Percentiles rank a stretch among this genome's conserved stretches.
phyloP scores from a whole-genome alignment of 106 monocot species.

The Posidonia australis region DNA sequence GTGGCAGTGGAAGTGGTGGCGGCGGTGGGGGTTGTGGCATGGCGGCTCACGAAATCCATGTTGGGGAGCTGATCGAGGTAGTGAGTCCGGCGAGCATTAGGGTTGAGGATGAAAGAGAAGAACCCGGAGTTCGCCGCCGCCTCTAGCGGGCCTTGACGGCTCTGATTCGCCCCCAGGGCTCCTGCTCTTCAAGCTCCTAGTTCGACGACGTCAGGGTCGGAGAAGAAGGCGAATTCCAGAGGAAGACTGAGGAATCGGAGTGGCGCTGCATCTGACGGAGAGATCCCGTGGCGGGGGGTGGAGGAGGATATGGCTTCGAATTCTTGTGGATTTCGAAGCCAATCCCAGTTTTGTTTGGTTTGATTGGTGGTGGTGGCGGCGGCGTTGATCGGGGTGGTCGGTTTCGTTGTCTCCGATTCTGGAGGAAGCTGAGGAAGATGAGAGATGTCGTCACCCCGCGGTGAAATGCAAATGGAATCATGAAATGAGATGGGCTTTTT shows the following conservation, averaged over 20 bases:
- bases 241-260: not conserved
- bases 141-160: slow-evolving; percentile 45
- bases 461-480: not conserved
- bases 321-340: too few species aligned
- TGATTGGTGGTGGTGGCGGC: too few species aligned
- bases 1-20: slow-evolving; percentile 4
- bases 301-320: too few species aligned
- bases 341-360: too few species aligned
- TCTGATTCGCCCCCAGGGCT: slow-evolving; percentile 95
- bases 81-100: slow-evolving; percentile 31
- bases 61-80: slow-evolving; percentile 46
- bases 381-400: not conserved
- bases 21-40: slow-evolving; percentile 23
- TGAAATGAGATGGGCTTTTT: too few species aligned
- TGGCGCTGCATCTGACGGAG: not conserved
- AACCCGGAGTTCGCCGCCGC: slow-evolving; percentile 22
- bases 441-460: not conserved
- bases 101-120: slow-evolving; percentile 36
- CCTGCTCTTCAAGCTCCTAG: slow-evolving; percentile 17
- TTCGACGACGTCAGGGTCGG: not conserved
- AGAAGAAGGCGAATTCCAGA: not conserved
- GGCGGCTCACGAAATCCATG: slow-evolving; percentile 96
- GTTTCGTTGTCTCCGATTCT: not conserved
- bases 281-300: too few species aligned
- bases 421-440: not conserved